A percentile compares a stretch with the other conserved stretches of the same genome.
Evolutionary conservation across 345 rosid species (phyloP).

Genomic region (Viola odorata): DNA sequence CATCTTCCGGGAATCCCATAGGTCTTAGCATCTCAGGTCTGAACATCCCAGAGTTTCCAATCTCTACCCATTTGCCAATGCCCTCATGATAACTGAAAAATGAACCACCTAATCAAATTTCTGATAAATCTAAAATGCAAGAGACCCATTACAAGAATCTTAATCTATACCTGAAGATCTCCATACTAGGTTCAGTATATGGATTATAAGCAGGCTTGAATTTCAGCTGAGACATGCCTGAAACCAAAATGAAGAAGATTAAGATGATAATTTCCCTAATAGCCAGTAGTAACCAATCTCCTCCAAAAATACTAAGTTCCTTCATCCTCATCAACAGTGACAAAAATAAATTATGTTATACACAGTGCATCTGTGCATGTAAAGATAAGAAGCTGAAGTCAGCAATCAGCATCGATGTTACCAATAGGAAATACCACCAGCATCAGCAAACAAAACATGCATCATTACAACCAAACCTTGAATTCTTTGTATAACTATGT

Average conservation of each 20-base stretch:
- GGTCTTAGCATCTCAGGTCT: conserved; percentile 93
- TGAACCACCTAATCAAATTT: conserved; percentile 4
- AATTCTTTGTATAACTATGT: too few relatives aligned
- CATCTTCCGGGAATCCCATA: conserved; percentile 94
- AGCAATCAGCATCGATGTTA: too few relatives aligned
- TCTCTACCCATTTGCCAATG: conserved; percentile 80
- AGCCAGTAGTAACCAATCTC: conserved; percentile 4
- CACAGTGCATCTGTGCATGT: too few relatives aligned
- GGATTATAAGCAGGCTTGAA: conserved; percentile 99
- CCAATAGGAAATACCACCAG: too few relatives aligned
- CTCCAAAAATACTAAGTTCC: background rate
- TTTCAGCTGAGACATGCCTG: conserved; percentile 82
- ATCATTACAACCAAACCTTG: too few relatives aligned
- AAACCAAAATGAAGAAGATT: background rate
- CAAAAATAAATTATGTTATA: too few relatives aligned
- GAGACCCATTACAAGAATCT: background rate
- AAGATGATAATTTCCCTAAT: too few relatives aligned
- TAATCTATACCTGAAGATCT: conserved; percentile 66
- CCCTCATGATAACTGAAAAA: conserved; percentile 74
- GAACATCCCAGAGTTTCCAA: conserved; percentile 95
- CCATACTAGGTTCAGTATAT: conserved; percentile 97
- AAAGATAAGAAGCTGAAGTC: too few relatives aligned
- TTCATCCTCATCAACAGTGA: too few relatives aligned
- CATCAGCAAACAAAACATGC: too few relatives aligned
- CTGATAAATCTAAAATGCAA: background rate